Conservation (phyloP, 805 yeast species). For the Lachancea thermotolerans region DNA sequence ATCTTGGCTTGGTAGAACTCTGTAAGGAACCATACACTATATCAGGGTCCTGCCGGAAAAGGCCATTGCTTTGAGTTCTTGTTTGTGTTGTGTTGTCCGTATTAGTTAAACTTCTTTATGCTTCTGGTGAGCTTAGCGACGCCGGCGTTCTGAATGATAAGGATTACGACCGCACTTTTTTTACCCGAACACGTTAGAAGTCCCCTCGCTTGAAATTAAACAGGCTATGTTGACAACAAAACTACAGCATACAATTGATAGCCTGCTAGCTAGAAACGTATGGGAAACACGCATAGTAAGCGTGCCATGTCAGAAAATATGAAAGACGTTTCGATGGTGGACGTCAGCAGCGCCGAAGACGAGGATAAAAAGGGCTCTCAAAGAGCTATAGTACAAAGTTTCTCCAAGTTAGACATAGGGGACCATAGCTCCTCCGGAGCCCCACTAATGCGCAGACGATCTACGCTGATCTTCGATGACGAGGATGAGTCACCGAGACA, state of each 20-base stretch:
- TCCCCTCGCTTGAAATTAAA: neutral
- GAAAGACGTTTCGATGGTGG: constrained; percentile 26
- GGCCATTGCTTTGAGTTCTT: too few species aligned
- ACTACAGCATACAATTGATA: neutral
- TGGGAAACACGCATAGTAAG: constrained; percentile 11
- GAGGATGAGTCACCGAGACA: constrained; percentile 35
- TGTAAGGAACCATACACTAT: too few species aligned
- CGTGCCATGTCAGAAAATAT: constrained; percentile 14
- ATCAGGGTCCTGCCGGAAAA: too few species aligned
- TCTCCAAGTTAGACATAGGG: constrained; percentile 33
- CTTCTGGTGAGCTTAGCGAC: neutral
- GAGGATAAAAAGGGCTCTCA: constrained; percentile 7
- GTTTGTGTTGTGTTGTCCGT: too few species aligned
- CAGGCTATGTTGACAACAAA: too few species aligned
- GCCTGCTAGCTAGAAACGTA: constrained; percentile 3
- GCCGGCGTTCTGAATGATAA: neutral
- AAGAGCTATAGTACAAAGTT: constrained; percentile 22
- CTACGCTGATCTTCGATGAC: constrained; percentile 65
- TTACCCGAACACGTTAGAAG: neutral
- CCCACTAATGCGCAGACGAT: constrained; percentile 45
- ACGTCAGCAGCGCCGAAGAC: constrained; percentile 21
- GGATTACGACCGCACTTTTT: neutral
- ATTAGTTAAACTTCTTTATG: too few species aligned
- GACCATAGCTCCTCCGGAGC: constrained; percentile 24
- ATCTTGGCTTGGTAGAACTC: too few species aligned